Base-by-base conservation (phyloP, 2,329 filamentous ascomycete species). In the Colletotrichum shisoi region DNA sequence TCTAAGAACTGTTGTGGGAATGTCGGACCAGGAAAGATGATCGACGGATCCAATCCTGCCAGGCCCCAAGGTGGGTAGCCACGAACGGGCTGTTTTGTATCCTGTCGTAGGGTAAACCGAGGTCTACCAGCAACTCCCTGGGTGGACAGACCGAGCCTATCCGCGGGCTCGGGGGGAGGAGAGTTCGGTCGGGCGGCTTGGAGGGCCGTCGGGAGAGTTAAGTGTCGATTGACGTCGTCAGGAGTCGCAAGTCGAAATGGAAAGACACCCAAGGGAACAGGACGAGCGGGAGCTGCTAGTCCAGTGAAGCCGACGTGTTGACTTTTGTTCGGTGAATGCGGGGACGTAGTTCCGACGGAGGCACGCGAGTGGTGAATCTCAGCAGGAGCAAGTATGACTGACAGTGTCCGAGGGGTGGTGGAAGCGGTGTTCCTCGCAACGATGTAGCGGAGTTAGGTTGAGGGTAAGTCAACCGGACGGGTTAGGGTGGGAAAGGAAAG, bases 131-230 rank as follows among this genome's bases (percentile, higher is more conserved):
- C 57, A 68, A 63, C 67, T 59, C 67, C 68, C 44, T 46, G 15
- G 34, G 24, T 45, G 61, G 66, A 57, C 48, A 74, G 76, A 75
- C 74, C 75, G 76, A 71, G 76, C 76, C 76, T 77, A 75, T 71
- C 75, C 74, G 75, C 74, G 76, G 75, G 58, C 48, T 52, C 31
- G 48, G 49, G 49, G 11, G 11, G 27, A 21, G 11, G 49, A 19
- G 8, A 54, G 21, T 48, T 63, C 60, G 53, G 48, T 42, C 46
- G 53, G 51, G 37, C 46, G 54, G 53, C 46, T 40, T 46, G 37
- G n/a, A 24, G 11, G 34, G 65, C 42, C 62, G 61, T 53, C 11
- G 19, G 39, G 15, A 37, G 42, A 31, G 31, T 39, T 44, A 34
- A 52, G 40, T 21, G 44, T 56, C 13, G 39, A 62, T 57, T 57